A percentile compares a stretch with the other conserved stretches of the same genome.
phyloP scores from a whole-genome alignment of 2,329 filamentous ascomycete species.

The Arachnomyces sp. region DNA sequence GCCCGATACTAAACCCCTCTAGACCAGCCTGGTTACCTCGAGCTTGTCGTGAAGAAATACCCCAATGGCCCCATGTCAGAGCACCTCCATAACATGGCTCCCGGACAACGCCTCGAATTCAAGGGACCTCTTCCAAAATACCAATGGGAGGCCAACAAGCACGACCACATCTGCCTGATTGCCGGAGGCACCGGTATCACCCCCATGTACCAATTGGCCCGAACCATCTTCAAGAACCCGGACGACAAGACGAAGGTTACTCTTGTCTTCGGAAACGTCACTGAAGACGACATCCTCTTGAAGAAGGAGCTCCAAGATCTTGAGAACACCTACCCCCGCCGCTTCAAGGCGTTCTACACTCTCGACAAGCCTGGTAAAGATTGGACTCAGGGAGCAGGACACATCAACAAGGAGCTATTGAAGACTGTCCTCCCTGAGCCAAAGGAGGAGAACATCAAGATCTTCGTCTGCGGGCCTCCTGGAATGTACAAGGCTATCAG shows the following conservation, averaged over 20 bases:
- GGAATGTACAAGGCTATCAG: constrained; percentile 89
- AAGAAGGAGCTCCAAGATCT: constrained; percentile 76
- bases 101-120: constrained; percentile 76
- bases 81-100: constrained; percentile 73
- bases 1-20: background rate
- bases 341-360: constrained; percentile 91
- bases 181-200: constrained; percentile 97
- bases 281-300: constrained; percentile 83
- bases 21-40: constrained; percentile 71
- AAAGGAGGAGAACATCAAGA: constrained; percentile 84
- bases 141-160: constrained; percentile 81
- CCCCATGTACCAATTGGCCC: constrained; percentile 92
- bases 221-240: constrained; percentile 90
- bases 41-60: constrained; percentile 89
- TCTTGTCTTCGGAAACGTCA: constrained; percentile 83
- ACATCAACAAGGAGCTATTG: constrained; percentile 80
- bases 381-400: constrained; percentile 70
- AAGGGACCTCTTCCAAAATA: constrained; percentile 97
- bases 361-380: constrained; percentile 74
- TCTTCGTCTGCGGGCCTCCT: constrained; percentile 92
- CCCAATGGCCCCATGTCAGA: constrained; percentile 83
- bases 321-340: constrained; percentile 90
- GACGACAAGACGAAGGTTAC: constrained; percentile 97
- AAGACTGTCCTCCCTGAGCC: constrained; percentile 93
- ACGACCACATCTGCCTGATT: constrained; percentile 61